Conservation (phyloP, 2,329 filamentous ascomycete species). For the Cladophialophora immunda region DNA sequence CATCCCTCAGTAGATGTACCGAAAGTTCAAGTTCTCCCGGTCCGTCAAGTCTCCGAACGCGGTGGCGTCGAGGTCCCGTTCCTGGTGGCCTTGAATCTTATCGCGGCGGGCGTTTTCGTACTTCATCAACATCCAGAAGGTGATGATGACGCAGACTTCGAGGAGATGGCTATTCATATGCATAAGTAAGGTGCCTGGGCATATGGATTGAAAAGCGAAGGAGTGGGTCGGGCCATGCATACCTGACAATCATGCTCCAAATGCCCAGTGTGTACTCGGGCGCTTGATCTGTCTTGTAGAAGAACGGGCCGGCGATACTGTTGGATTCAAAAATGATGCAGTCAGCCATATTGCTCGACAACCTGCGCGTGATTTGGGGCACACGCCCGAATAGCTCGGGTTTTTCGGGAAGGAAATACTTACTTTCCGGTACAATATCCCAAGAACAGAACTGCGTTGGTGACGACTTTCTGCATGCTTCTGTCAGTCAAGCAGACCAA, state of each 20-base stretch:
- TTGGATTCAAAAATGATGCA: too few relatives aligned
- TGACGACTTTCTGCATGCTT: constrained; percentile 59
- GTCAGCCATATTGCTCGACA: background rate
- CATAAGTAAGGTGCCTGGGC: background rate
- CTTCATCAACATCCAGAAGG: constrained; percentile 57
- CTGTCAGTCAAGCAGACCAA: background rate
- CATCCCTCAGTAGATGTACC: constrained; percentile 36
- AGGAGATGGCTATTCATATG: constrained; percentile 52
- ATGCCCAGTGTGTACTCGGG: constrained; percentile 62
- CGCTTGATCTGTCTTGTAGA: constrained; percentile 65
- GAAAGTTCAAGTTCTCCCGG: constrained; percentile 58
- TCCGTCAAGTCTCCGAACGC: constrained; percentile 65
- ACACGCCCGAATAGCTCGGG: background rate
- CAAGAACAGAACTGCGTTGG: constrained; percentile 68
- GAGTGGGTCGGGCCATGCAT: background rate
- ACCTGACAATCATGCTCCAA: constrained; percentile 65
- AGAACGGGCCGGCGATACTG: constrained; percentile 67
- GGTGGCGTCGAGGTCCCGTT: constrained; percentile 49
- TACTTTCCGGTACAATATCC: constrained; percentile 67
- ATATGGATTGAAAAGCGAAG: background rate
- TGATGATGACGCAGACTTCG: constrained; percentile 58
- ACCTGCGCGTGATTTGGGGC: background rate
- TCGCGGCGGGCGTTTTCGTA: constrained; percentile 62
- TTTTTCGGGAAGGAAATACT: background rate
- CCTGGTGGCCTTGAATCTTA: constrained; percentile 54